Base-by-base conservation (phyloP, 495 filamentous ascomycete genomes). In the Neurospora sp. region DNA sequence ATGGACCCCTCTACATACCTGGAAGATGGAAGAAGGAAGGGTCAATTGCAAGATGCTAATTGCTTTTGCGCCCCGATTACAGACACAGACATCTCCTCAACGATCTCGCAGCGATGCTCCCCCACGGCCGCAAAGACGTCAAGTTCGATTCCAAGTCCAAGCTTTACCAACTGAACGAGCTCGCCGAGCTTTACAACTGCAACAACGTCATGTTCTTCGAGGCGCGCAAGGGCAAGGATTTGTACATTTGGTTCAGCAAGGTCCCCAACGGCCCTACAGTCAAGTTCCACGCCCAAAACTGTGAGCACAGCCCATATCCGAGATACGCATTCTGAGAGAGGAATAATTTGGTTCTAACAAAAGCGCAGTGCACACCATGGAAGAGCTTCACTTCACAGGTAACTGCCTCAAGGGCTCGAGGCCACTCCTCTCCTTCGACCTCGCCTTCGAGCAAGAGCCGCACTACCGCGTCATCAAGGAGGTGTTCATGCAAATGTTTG, bases 131-230 rank as follows among this genome's bases (percentile, higher is more conserved):
- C 77, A 97, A 97, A 84, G 96, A 99, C 81, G 94, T 91, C 73
- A 99, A 99, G 82, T 89, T 97, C 70, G 95, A 98, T 78, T 96
- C 94, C 46, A 98, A 98, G 82, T 94, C 94, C 71, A 94, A 96
- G 78, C 91, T 97, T 73, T 90, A 92, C 81, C 90, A 97, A 78
- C 88, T 99, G 9, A 98, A 98, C 84, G 95, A 97, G 81, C 90
- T 98, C 18, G 96, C 96, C 46, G 95, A 99, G 76, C 89, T 99
- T 23, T 97, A 98, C 86, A 98, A 97, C 77, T 98, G 95, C 89
- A 99, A 99, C 84, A 96, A 98, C 82, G 90, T 98, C 70, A 87
- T 97, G 74, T 99, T 97, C 84, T 96, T 98, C 81, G 96, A 99
- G 84, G 96, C 94, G 71, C 86, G 94, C 74, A 99, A 98, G 83